phyloP scores from a whole-genome alignment of 2,329 filamentous ascomycete genomes.

The Pseudocercospora crystallina region DNA sequence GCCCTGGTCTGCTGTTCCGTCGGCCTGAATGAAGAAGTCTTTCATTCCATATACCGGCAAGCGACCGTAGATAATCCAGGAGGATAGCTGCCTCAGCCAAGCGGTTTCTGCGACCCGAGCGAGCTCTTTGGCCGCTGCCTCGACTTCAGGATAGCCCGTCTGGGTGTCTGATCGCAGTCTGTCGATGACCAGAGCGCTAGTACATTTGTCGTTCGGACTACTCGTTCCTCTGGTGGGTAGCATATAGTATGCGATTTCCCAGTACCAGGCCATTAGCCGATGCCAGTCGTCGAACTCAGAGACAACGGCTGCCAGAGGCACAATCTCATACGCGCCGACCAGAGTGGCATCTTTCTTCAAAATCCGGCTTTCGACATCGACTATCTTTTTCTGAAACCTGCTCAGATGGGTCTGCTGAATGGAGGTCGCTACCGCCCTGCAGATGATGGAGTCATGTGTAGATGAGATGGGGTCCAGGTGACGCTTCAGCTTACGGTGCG shows the following conservation, averaged over 20 bases:
- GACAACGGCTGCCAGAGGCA: conserved; percentile 82
- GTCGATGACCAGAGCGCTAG: conserved; percentile 68
- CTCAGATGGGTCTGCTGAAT: conserved; percentile 73
- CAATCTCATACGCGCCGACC: conserved; percentile 90
- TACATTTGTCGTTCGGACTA: conserved; percentile 19
- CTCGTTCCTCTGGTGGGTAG: conserved; percentile 36
- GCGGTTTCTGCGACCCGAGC: conserved; percentile 79
- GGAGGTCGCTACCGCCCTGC: conserved; percentile 79
- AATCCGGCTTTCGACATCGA: conserved; percentile 79
- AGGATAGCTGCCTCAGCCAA: conserved; percentile 86
- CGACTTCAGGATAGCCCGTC: conserved; percentile 86
- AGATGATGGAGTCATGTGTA: conserved; percentile 76
- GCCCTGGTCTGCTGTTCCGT: conserved; percentile 34
- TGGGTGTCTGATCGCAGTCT: conserved; percentile 72
- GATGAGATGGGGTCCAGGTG: conserved; percentile 67
- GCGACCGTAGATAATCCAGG: conserved; percentile 87
- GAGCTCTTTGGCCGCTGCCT: conserved; percentile 70
- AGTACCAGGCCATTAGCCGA: conserved; percentile 81
- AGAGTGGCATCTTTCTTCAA: conserved; percentile 72
- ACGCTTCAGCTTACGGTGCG: conserved; percentile 71
- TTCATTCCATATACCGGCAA: conserved; percentile 71
- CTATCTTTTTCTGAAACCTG: conserved; percentile 77
- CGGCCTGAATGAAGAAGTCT: conserved; percentile 76
- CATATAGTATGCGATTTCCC: conserved; percentile 71
- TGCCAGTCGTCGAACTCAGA: conserved; percentile 86